phyloP scores from a whole-genome alignment of 2,329 filamentous ascomycete species.

The Hymenotorrendiella dingleyae region DNA sequence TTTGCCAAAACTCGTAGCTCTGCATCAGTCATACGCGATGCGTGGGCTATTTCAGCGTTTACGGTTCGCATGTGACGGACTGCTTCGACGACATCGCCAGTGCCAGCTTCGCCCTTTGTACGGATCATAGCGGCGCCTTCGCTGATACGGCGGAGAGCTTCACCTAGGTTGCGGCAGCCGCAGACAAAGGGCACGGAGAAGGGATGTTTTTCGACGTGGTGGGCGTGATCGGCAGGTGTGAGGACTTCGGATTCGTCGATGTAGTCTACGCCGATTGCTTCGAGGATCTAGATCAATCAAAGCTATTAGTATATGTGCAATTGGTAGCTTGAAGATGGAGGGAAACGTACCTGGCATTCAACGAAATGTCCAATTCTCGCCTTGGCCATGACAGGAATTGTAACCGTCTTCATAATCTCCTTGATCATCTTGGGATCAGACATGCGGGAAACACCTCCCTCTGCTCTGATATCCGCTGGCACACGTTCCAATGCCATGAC shows the following conservation, averaged over 20 bases:
- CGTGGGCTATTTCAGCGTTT: constrained; percentile 72
- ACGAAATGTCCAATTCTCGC: constrained; percentile 96
- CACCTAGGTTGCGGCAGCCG: constrained; percentile 88
- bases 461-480: constrained; percentile 85
- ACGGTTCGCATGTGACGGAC: constrained; percentile 94
- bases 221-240: constrained; percentile 83
- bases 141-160: constrained; percentile 82
- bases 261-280: constrained; percentile 92
- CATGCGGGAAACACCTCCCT: constrained; percentile 96
- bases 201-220: constrained; percentile 83
- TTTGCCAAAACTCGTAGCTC: constrained; percentile 76
- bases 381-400: constrained; percentile 99
- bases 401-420: constrained; percentile 90
- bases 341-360: constrained; percentile 70
- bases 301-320: constrained; percentile 1
- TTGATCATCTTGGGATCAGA: constrained; percentile 91
- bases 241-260: constrained; percentile 98
- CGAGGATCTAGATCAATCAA: constrained; percentile 65
- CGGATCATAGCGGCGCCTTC: constrained; percentile 98
- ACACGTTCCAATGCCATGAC: constrained; percentile 99
- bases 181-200: constrained; percentile 92
- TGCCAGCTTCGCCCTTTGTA: constrained; percentile 96
- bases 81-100: constrained; percentile 93
- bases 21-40: constrained; percentile 57
- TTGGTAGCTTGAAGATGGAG: neutral